A percentile compares a stretch with the other conserved stretches of the same genome.
Evolutionary conservation across 2,329 filamentous ascomycete species (phyloP).

Genomic region (Xylariaceae sp.): DNA sequence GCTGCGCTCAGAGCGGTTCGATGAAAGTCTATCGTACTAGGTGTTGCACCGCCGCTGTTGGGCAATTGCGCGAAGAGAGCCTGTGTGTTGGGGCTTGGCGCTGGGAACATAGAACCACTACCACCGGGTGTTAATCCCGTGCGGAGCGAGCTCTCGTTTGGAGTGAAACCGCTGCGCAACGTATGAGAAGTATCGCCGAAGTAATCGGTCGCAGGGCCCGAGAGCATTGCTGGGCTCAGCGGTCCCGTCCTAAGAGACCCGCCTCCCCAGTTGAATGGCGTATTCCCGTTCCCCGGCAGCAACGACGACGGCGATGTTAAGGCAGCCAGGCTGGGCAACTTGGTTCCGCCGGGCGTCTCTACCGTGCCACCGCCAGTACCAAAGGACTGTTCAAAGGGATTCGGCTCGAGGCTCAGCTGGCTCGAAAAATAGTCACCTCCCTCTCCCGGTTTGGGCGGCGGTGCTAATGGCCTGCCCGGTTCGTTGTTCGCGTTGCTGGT

Average conservation of each 20-base stretch:
- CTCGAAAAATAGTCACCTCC: constrained; percentile 61
- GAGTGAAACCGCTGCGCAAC: constrained; percentile 81
- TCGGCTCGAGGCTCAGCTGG: constrained; percentile 75
- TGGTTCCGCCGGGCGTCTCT: constrained; percentile 77
- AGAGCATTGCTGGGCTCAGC: constrained; percentile 94
- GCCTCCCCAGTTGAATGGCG: constrained; percentile 72
- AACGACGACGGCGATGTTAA: constrained; percentile 87
- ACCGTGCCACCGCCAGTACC: constrained; percentile 54
- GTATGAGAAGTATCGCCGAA: constrained; percentile 72
- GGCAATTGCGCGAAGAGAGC: constrained; percentile 75
- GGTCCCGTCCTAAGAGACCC: constrained; percentile 88
- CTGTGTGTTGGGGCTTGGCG: constrained; percentile 80
- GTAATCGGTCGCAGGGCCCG: constrained; percentile 80
- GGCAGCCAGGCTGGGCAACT: constrained; percentile 84
- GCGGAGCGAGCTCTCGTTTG: constrained; percentile 90
- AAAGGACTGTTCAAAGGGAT: constrained; percentile 97
- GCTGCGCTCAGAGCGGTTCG: constrained; percentile 82
- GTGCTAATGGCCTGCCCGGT: constrained; percentile 61
- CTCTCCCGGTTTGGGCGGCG: constrained; percentile 62
- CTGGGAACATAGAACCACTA: constrained; percentile 95
- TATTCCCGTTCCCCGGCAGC: constrained; percentile 67
- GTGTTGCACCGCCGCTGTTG: constrained; percentile 72
- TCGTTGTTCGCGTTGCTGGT: constrained; percentile 51
- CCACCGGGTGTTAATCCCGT: constrained; percentile 91
- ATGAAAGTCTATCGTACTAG: constrained; percentile 89